Percentiles rank a stretch among this genome's conserved stretches.
Evolutionary conservation across 495 filamentous ascomycete genomes (phyloP).

Genomic region (Delitschia confertaspora): DNA sequence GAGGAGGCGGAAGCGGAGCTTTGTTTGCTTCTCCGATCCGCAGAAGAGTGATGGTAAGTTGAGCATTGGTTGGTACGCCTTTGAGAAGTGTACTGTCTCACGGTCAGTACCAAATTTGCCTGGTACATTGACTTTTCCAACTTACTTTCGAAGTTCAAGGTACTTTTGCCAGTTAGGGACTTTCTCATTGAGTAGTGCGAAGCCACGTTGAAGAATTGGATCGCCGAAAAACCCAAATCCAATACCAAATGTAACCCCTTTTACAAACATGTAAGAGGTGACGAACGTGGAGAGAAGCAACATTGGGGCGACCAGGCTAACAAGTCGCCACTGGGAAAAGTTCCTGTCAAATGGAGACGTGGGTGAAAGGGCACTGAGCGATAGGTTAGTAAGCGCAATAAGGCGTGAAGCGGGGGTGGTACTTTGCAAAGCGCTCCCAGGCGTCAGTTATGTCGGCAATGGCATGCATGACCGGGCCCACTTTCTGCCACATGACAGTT

Average conservation of each 20-base stretch:
- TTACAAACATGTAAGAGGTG: conserved; percentile 66
- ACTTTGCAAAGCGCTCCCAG: conserved; percentile 77
- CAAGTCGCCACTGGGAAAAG: conserved; percentile 53
- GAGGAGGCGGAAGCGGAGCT: conserved; percentile 72
- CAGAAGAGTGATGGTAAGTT: conserved; percentile 75
- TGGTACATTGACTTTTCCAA: neutral
- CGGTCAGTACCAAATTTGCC: neutral
- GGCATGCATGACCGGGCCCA: conserved; percentile 67
- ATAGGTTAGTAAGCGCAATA: conserved; percentile 16
- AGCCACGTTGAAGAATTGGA: conserved; percentile 53
- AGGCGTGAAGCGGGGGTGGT: too few relatives aligned
- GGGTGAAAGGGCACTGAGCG: conserved; percentile 68
- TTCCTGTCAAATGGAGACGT: conserved; percentile 66
- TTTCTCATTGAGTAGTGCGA: conserved; percentile 54
- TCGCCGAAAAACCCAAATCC: conserved; percentile 76
- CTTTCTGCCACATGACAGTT: conserved; percentile 65
- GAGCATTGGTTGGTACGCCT: conserved; percentile 82
- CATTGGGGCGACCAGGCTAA: conserved; percentile 49
- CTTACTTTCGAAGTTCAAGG: conserved; percentile 59
- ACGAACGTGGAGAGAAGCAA: conserved; percentile 52
- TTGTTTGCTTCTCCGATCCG: conserved; percentile 79
- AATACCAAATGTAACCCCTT: conserved; percentile 53
- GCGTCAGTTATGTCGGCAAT: conserved; percentile 65
- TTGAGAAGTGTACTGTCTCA: conserved; percentile 59
- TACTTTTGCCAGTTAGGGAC: conserved; percentile 69